A percentile compares a stretch with the other conserved stretches of the same genome.
Conservation (phyloP, 352 stramenopile genomes). For the Thraustochytrium sp. region DNA sequence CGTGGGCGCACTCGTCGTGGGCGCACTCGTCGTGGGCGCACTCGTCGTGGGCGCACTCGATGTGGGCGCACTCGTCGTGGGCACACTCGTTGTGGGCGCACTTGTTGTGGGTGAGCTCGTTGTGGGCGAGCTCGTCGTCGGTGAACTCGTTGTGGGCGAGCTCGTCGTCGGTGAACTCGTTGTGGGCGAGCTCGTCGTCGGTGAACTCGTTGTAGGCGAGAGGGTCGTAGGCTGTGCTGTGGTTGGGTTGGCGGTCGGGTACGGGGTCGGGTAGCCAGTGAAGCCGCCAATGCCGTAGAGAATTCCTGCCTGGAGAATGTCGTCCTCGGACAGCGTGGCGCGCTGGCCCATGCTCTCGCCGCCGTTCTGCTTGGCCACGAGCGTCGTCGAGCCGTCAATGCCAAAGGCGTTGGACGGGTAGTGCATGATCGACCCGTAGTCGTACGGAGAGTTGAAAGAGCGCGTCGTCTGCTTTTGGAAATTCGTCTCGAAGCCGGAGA, state of each 20-base stretch:
- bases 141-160: neutral
- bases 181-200: neutral
- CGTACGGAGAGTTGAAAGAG: neutral
- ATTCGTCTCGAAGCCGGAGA: neutral
- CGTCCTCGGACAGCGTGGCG: neutral
- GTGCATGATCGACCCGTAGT: conserved; percentile 36
- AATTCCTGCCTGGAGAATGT: neutral
- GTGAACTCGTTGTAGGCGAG: neutral
- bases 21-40: neutral
- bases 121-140: neutral
- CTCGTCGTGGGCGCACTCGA: neutral
- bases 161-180: neutral
- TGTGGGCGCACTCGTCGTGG: neutral
- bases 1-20: neutral
- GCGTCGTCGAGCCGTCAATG: neutral
- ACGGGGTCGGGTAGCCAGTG: too few relatives aligned
- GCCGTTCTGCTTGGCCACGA: neutral
- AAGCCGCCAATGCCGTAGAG: too few relatives aligned
- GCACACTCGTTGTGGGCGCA: neutral
- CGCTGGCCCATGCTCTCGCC: conserved; percentile 14
- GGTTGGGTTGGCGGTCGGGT: neutral
- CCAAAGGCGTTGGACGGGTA: conserved; percentile 8
- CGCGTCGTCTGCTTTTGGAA: neutral
- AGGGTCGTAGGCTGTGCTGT: neutral
- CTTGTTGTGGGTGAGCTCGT: neutral